Evolutionary conservation across 2,329 filamentous ascomycete species (phyloP), one percentile per base, ranked within the genome.

Genomic region (Clonostachys rhizophaga): DNA sequence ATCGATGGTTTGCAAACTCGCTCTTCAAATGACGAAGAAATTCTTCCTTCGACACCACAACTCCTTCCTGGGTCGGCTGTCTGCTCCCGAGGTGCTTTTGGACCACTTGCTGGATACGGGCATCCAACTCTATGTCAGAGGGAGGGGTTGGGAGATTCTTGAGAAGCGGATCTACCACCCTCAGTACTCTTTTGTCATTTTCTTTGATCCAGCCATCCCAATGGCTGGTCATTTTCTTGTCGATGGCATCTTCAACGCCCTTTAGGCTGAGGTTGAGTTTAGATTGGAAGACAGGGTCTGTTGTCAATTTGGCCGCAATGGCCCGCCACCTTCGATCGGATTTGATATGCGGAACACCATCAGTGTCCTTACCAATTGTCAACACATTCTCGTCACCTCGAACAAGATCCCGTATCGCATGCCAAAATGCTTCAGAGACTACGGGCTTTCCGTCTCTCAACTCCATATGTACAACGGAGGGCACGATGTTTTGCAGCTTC

Each of bases 361-460:
- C 58, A 30, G 24, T 10, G 4, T 63, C 59, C 33, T 68, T 66
- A 35, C 76, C 67, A 4, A 79, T 54, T 4, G 66, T 73, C 36
- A 80, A 58, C 37, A 81, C 68, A 33, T 66, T 63, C 3, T 66
- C 66, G 40, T 79, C 77, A 2, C 67, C 61, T 17, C 66, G 66
- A 43, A 87, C 75, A 48, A 76, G 70, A 46, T 77, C 74, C 20
- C 72, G 69, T 9, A 90, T 60, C 0, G 84, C 85, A 47, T 79
- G 70, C 78, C 81, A 90, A 50, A 90, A 87, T 4, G 81, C 74
- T 20, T 79, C 70, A 0, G 77, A 67, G 14, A 89, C 76, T 18
- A 76, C 64, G 0, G 70, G 63, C 10, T 75, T 71, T 13, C 83
- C 84, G 33, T 77, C 62, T 34, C 67, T 62, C 8, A 72, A 69